phyloP scores from a whole-genome alignment of 805 yeast genomes.

The Myxozyma udenii region DNA sequence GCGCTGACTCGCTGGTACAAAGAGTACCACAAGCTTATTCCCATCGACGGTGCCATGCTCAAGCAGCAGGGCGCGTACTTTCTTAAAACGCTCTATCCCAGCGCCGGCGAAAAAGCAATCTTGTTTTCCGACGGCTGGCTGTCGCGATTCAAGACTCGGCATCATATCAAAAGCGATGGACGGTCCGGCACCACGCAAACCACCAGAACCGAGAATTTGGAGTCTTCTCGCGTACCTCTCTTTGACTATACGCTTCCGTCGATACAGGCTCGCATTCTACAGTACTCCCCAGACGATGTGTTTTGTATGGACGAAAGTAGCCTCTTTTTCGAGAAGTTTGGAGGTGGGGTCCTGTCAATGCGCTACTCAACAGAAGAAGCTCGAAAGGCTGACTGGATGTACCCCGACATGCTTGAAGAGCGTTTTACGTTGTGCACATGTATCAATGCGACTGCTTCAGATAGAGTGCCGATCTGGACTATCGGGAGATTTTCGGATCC shows the following conservation, averaged over 20 bases:
- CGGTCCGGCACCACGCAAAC: background rate
- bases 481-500: conserved; percentile 15
- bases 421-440: conserved; percentile 14
- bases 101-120: conserved; percentile 15
- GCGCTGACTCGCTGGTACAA: conserved; percentile 25
- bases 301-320: conserved; percentile 21
- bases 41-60: conserved; percentile 22
- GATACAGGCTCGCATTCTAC: conserved; percentile 14
- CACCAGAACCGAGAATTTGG: background rate
- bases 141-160: conserved; percentile 24
- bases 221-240: too few relatives aligned
- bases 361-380: background rate
- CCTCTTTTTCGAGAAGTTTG: conserved; percentile 17
- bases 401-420: conserved; percentile 9
- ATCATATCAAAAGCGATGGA: conserved; percentile 9
- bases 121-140: conserved; percentile 30
- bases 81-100: conserved; percentile 19
- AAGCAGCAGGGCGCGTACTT: conserved; percentile 24
- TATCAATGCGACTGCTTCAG: conserved; percentile 23
- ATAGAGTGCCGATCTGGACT: conserved; percentile 23
- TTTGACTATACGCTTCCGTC: conserved; percentile 16
- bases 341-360: conserved; percentile 2
- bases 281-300: conserved; percentile 19
- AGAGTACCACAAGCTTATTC: conserved; percentile 18
- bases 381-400: background rate